Evolutionary conservation across 441 rosid species (phyloP), one percentile per base, ranked within the genome.

Genomic region (Metrosideros polymorpha): DNA sequence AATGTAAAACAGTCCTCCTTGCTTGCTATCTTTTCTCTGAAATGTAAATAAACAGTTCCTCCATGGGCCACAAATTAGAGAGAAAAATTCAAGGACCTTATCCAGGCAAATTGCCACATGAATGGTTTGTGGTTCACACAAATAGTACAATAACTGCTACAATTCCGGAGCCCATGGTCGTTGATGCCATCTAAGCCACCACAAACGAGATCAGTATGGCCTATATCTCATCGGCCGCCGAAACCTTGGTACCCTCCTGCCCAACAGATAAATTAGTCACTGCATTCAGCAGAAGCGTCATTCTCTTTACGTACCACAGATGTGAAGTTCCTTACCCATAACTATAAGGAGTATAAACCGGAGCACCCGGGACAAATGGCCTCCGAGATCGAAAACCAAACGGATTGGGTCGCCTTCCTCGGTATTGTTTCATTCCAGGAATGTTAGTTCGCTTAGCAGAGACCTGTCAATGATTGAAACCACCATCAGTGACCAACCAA

Each of bases 161-260:
- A 83, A 35, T 19, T 55, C 45, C 3, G 18, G 6, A 22, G 45
- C 45, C 30, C 42, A 17, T 24, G 61, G 84, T 27, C 45, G 35
- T 51, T 8, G 43, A 54, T n/a, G 45, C 84, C 84, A 53, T 29
- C 59, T 39, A 15, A 32, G 49, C 10, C 49, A 12, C 45, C 84
- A 13, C 45, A 15, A 32, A 55, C 59, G 17, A 17, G 30, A 86
- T 90, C 91, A 95, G 89, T 95, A 95, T 7, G 98, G 98, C 88
- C 98, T 92, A 86, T 93, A 95, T 77, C 98, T 91, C 93, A 91
- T 91, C 0, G 96, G 91, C 85, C 95, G 93, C 90, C 96, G 91
- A 90, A 92, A 95, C 91, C 98, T 94, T 8, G 98, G 95, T 85
- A 93, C 90, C 92, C 96, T 93, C 90, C 97, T 94, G 94, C 88